Evolutionary conservation across 2,329 filamentous ascomycete genomes (phyloP).

Genomic region (Pseudogymnoascus sp.): DNA sequence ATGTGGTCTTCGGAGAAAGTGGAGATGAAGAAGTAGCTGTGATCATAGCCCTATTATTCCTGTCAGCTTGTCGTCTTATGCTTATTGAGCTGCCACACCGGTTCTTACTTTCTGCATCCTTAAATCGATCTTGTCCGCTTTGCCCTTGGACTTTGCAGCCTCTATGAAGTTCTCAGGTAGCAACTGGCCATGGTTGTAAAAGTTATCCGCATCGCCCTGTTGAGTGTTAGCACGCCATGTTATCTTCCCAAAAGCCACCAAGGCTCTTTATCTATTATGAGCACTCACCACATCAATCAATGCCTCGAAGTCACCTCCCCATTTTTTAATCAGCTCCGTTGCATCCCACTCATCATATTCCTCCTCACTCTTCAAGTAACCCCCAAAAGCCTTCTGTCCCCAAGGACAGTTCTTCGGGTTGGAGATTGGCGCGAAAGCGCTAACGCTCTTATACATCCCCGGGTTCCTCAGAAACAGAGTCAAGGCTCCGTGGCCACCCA

Average conservation of each 20-base stretch:
- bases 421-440: conserved; percentile 81
- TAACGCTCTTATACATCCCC: conserved; percentile 80
- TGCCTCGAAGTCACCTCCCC: conserved; percentile 64
- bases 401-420: conserved; percentile 84
- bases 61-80: not conserved
- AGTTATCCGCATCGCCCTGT: conserved; percentile 86
- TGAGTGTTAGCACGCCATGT: not conserved
- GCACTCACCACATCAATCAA: conserved; percentile 77
- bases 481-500: conserved; percentile 94
- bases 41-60: conserved; percentile 68
- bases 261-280: not conserved
- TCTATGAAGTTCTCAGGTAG: conserved; percentile 87
- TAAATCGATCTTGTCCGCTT: conserved; percentile 63
- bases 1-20: conserved; percentile 87
- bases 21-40: conserved; percentile 96
- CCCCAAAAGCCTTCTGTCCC: conserved; percentile 91
- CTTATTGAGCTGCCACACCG: not conserved
- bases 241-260: not conserved
- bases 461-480: conserved; percentile 90
- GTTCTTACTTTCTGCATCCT: conserved; percentile 70
- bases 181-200: conserved; percentile 90
- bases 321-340: conserved; percentile 76
- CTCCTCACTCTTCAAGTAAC: conserved; percentile 70
- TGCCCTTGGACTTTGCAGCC: conserved; percentile 69
- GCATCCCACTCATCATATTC: conserved; percentile 89